Evolutionary conservation across 2,329 filamentous ascomycete genomes (phyloP), one percentile per base, ranked within the genome.

Genomic region (Trichoderma afroharzianum): DNA sequence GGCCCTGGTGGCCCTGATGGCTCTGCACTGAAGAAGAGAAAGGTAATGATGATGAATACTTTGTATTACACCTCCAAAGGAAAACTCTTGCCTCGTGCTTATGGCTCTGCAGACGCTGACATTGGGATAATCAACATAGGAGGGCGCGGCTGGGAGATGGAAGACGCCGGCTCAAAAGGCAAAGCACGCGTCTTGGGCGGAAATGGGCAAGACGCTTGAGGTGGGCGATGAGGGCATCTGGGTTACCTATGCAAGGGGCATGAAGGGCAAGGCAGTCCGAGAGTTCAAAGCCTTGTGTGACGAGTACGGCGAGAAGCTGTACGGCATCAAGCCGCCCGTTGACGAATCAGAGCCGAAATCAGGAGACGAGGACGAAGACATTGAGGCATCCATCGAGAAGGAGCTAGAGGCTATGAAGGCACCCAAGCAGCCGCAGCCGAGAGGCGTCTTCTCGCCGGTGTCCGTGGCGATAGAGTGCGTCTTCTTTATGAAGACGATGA

Each of bases 191-290:
- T 79, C 81, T 64, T 79, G 81, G 72, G 81, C 80, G 15, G 82
- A 82, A 50, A 75, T 81, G 74, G 85, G 84, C 53, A 84, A 81
- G 50, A 78, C 80, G 14, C 81, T 94, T 62, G 88, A 92, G 75
- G 84, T 91, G 6, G 92, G 92, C 6, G 91, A 94, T 76, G 84
- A 86, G 67, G 93, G 93, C 6, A 90, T 95, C 72, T 95, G 92
- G 92, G 90, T 91, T 32, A 94, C 92, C 0, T 95, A 92, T 78
- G 89, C 91, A 66, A 88, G 91, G 78, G 88, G 88, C 74, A 91
- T 92, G 83, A 92, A 93, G 80, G 85, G 84, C 55, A 91, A 90
- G 80, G 91, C 92, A 15, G 86, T 92, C 3, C 83, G 85, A 63
- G 93, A 95, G 78, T 85, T 94, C 73, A 85, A 85, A 71, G 81